Evolutionary conservation across 768 basidiomycete genomes (phyloP).

Genomic region (Nidularia pulvinata): DNA sequence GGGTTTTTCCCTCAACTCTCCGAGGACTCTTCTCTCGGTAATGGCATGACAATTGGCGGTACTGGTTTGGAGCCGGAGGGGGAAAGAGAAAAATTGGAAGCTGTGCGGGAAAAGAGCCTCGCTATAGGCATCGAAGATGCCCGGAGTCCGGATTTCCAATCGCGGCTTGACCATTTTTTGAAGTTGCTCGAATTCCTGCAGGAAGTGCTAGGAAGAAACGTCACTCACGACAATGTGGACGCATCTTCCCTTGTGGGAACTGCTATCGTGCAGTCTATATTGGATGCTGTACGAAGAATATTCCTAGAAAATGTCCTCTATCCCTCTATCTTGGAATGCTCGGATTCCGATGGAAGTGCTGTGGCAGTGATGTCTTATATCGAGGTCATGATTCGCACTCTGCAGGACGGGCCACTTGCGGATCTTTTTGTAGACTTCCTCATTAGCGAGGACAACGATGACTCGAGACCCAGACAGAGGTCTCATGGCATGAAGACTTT

Average conservation of each 20-base stretch:
- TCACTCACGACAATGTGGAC: constrained; percentile 45
- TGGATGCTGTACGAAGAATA: constrained; percentile 80
- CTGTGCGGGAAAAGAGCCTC: constrained; percentile 47
- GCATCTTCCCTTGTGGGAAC: constrained; percentile 69
- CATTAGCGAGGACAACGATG: constrained; percentile 83
- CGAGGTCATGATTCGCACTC: constrained; percentile 81
- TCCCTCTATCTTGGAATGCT: constrained; percentile 92
- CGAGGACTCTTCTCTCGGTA: constrained; percentile 33
- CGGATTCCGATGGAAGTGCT: constrained; percentile 91
- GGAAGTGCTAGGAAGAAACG: constrained; percentile 79
- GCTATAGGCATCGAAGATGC: constrained; percentile 79
- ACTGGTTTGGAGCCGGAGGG: constrained; percentile 53
- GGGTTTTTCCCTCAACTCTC: constrained; percentile 53
- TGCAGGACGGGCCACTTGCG: constrained; percentile 66
- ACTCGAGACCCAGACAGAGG: constrained; percentile 41
- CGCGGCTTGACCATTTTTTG: constrained; percentile 84
- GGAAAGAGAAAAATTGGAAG: constrained; percentile 49
- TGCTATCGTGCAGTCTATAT: constrained; percentile 81
- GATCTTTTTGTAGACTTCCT: constrained; percentile 79
- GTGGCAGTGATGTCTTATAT: constrained; percentile 97
- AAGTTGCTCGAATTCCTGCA: constrained; percentile 91
- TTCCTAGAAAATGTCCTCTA: constrained; percentile 95
- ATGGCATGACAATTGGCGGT: constrained; percentile 76
- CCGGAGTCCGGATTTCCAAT: constrained; percentile 71
- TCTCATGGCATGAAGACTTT: constrained; percentile 44